Conservation (phyloP, 2,329 filamentous ascomycete species). For the Sarocladium kiliense region DNA sequence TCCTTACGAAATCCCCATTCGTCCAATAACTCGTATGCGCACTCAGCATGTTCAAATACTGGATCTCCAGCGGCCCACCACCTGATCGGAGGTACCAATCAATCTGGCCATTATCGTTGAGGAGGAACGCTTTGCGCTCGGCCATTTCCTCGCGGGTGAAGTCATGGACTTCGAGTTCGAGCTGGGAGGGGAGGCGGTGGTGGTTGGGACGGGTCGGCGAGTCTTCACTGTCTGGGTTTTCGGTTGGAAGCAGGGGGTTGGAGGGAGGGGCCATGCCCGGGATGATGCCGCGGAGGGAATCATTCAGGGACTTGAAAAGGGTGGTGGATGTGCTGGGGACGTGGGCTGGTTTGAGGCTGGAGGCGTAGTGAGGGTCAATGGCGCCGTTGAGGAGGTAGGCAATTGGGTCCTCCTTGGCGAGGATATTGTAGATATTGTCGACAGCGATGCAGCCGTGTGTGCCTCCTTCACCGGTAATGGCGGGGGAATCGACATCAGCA, state of each 20-base stretch:
- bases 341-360: slow-evolving; percentile 68
- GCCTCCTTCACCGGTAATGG: slow-evolving; percentile 72
- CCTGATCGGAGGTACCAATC: slow-evolving; percentile 84
- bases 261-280: slow-evolving; percentile 39
- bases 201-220: slow-evolving; percentile 31
- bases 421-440: slow-evolving; percentile 94
- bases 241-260: slow-evolving; percentile 4
- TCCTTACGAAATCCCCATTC: slow-evolving; percentile 78
- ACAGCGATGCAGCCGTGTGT: slow-evolving; percentile 87
- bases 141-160: slow-evolving; percentile 90
- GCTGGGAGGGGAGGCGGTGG: slow-evolving; percentile 51
- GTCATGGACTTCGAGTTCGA: slow-evolving; percentile 95
- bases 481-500: slow-evolving; percentile 48
- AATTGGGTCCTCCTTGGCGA: slow-evolving; percentile 68
- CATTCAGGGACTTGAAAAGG: slow-evolving; percentile 59
- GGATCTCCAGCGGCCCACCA: slow-evolving; percentile 83
- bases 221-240: slow-evolving; percentile 10
- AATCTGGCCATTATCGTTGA: slow-evolving; percentile 96
- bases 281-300: slow-evolving; percentile 57
- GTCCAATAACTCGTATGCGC: slow-evolving; percentile 95
- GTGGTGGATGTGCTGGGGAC: slow-evolving; percentile 69
- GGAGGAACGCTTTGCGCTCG: slow-evolving; percentile 77
- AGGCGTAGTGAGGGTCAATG: slow-evolving; percentile 75
- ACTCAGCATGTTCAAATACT: slow-evolving; percentile 95
- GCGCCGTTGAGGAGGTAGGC: slow-evolving; percentile 89